Base-by-base conservation (phyloP, 2,329 filamentous ascomycete species). In the Nothophoma quercina region DNA sequence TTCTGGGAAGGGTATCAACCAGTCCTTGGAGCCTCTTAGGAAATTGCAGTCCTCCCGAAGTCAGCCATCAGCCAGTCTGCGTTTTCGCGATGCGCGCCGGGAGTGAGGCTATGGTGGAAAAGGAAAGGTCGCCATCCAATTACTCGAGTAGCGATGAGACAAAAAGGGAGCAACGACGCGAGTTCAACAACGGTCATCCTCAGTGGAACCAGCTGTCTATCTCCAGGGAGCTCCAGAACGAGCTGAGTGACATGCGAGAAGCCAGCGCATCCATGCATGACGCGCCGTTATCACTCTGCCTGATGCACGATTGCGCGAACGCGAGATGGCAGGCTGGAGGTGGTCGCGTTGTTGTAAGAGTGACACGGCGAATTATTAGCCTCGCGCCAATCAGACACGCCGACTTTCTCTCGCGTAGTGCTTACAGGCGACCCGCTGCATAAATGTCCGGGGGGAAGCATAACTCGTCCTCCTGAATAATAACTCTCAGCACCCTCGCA, bases 1-100 rank as follows among this genome's bases (percentile, higher is more conserved):
- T 61, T 33, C 63, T 62, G 41, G 40, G 55, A 59, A 34, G 43
- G 58, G 66, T 51, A 60, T 64, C 56, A 60, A 45, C 13, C 38
- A 44, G 50, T 56, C 46, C 56, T 55, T 32, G 56, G 35, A 52
- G 53, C 23, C 48, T 53, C 38, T 47, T 43, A 40, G 59, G 69
- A 71, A 60, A 72, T 72, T 73, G 56, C 63, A 51, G 39, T 55
- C 54, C 56, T 59, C 59, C 62, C 67, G 3, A 40, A 22, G 26
- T 16, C 44, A 39, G 38, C 65, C 60, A 60, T 46, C 34, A 36
- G 29, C 44, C 59, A 55, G 51, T 56, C 59, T 45, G 56, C 55
- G 39, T 56, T 60, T 28, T 46, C 30, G 36, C 42, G 22, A 41
- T 32, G 42, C 28, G 32, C 42, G 28, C 21, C 40, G 46, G 45